A percentile compares a stretch with the other conserved stretches of the same genome.
Evolutionary conservation across 495 filamentous ascomycete genomes (phyloP).

Genomic region (Penicillium desertorum): DNA sequence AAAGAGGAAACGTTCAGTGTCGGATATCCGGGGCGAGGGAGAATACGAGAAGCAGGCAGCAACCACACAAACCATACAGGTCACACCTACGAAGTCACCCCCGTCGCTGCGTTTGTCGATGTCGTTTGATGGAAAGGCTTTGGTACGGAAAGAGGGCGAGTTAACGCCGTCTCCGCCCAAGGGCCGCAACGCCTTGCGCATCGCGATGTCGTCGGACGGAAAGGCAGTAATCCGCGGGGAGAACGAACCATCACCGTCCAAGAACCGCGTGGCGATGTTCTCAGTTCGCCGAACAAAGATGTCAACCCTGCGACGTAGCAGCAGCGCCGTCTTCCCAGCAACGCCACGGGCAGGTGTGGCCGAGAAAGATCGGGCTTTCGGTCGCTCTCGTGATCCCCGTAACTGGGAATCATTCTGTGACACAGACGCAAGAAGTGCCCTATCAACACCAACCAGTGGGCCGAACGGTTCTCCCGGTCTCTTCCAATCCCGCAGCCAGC

Average conservation of each 20-base stretch:
- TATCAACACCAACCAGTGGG: conserved; percentile 69
- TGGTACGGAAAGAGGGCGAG: conserved; percentile 65
- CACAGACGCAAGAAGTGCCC: conserved; percentile 65
- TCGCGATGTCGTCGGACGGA: conserved; percentile 53
- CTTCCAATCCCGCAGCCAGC: conserved; percentile 62
- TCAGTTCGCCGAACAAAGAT: conserved; percentile 52
- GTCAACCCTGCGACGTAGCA: conserved; percentile 60
- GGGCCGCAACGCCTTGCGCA: conserved; percentile 43
- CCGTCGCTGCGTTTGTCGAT: conserved; percentile 60
- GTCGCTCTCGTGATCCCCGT: conserved; percentile 77
- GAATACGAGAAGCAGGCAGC: conserved; percentile 15
- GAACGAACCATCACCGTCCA: conserved; percentile 50
- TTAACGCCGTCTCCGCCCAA: conserved; percentile 70
- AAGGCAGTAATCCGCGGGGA: conserved; percentile 50
- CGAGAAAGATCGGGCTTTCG: conserved; percentile 48
- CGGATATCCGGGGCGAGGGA: conserved; percentile 29
- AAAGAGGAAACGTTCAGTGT: conserved; percentile 42
- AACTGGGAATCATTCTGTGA: conserved; percentile 85
- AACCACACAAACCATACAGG: conserved; percentile 19
- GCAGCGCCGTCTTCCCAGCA: conserved; percentile 52
- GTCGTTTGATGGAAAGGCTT: conserved; percentile 80
- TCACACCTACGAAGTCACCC: conserved; percentile 39
- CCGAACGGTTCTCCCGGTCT: conserved; percentile 72
- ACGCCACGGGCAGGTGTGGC: conserved; percentile 30
- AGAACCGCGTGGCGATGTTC: conserved; percentile 53